A percentile compares a stretch with the other conserved stretches of the same genome.
These are phyloP conservation scores for Sporopachydermia quercuum DNA, from an alignment of 805 yeast genomes.

Conservation along the genomic window DNA sequence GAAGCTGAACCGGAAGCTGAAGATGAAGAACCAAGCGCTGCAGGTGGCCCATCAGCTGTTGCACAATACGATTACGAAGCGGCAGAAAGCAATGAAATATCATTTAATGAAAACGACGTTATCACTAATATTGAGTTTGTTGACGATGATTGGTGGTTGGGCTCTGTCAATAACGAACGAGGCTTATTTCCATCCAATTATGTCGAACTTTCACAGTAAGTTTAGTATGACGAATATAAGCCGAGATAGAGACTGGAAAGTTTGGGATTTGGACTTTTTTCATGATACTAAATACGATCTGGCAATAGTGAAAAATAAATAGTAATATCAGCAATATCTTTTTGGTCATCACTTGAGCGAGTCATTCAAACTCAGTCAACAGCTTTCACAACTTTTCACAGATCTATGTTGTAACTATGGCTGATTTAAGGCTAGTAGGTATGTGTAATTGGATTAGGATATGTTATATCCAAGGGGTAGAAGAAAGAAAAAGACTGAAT, in stretches of 20 bases:
- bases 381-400: too few relatives aligned
- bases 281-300: too few relatives aligned
- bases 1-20: slow-evolving; percentile 11
- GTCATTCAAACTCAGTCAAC: too few relatives aligned
- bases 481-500: too few relatives aligned
- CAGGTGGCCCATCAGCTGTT: slow-evolving; percentile 31
- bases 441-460: too few relatives aligned
- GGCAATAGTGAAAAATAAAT: neutral
- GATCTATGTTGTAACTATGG: too few relatives aligned
- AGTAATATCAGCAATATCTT: too few relatives aligned
- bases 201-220: slow-evolving; percentile 26
- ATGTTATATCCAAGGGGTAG: too few relatives aligned
- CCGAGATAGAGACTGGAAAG: neutral
- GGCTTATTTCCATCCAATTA: slow-evolving; percentile 89
- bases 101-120: slow-evolving; percentile 69
- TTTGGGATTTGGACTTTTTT: neutral
- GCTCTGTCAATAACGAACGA: slow-evolving; percentile 60
- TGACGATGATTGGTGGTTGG: slow-evolving; percentile 97
- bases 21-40: slow-evolving; percentile 12
- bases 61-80: slow-evolving; percentile 79
- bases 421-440: too few relatives aligned
- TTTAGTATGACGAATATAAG: neutral
- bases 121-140: slow-evolving; percentile 76
- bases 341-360: too few relatives aligned
- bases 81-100: slow-evolving; percentile 81